A percentile compares a stretch with the other conserved stretches of the same genome.
These are phyloP conservation scores for Datisca glomerata DNA, from an alignment of 306 rosid species.

Conservation along the genomic window DNA sequence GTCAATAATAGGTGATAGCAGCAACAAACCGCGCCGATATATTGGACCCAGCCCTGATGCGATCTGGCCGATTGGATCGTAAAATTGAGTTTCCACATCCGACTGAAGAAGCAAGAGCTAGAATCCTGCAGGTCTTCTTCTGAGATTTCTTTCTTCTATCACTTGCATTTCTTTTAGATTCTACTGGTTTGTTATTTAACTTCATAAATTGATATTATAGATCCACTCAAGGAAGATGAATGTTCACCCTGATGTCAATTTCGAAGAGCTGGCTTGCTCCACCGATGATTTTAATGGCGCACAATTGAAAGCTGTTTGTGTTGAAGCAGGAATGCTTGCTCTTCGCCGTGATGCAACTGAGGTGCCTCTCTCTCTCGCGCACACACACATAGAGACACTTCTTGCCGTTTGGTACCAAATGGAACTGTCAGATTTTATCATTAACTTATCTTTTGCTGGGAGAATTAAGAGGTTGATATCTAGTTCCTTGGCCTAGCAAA, in stretches of 20 bases:
- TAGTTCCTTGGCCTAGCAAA: too few species aligned
- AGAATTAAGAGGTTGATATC: too few species aligned
- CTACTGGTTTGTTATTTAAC: not conserved
- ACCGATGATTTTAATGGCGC: slow-evolving; percentile 90
- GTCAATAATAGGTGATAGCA: slow-evolving; percentile 86
- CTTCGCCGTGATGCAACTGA: slow-evolving; percentile 97
- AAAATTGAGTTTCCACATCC: slow-evolving; percentile 98
- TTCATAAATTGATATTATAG: slow-evolving; percentile 22
- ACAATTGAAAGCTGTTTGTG: slow-evolving; percentile 87
- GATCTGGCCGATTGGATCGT: slow-evolving; percentile 97
- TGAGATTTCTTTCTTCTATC: not conserved
- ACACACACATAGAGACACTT: not conserved
- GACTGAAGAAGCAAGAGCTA: slow-evolving; percentile 90
- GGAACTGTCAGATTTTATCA: too few species aligned
- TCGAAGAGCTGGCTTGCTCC: slow-evolving; percentile 81
- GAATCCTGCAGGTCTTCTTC: slow-evolving; percentile 73
- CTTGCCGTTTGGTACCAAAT: too few species aligned
- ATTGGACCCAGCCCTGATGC: slow-evolving; percentile 96
- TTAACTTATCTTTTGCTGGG: too few species aligned
- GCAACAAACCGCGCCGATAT: slow-evolving; percentile 98
- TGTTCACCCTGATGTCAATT: slow-evolving; percentile 78
- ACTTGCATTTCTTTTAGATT: not conserved
- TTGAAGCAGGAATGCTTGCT: slow-evolving; percentile 97
- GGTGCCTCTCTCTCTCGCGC: slow-evolving; percentile 26
- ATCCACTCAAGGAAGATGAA: slow-evolving; percentile 87